Percentiles rank a stretch among this genome's conserved stretches.
Evolutionary conservation across 805 yeast genomes (phyloP).

Genomic region (Saccharomyces paradoxus): DNA sequence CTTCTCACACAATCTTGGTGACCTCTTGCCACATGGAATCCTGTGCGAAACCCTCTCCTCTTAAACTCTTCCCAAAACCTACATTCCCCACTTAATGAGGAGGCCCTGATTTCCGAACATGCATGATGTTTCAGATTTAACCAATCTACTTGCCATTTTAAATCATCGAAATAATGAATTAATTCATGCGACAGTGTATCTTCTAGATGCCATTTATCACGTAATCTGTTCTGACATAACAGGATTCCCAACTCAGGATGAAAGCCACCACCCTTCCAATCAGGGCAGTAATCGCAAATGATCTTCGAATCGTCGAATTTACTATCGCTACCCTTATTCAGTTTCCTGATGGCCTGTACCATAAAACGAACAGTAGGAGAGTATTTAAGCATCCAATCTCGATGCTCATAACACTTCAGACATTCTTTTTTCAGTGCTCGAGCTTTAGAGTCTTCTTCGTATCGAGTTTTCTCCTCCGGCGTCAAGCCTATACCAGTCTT

Average conservation of each 20-base stretch:
- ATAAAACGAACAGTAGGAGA: conserved; percentile 84
- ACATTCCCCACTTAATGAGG: conserved; percentile 90
- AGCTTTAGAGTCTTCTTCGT: conserved; percentile 45
- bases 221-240: conserved; percentile 75
- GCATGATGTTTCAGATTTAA: conserved; percentile 84
- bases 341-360: conserved; percentile 70
- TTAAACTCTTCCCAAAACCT: conserved; percentile 78
- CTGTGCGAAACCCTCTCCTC: conserved; percentile 26
- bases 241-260: conserved; percentile 84
- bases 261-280: conserved; percentile 81
- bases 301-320: conserved; percentile 32
- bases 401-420: conserved; percentile 57
- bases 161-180: conserved; percentile 86
- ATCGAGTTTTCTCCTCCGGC: conserved; percentile 43
- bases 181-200: conserved; percentile 90
- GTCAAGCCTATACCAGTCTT: conserved; percentile 61
- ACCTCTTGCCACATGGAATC: conserved; percentile 57
- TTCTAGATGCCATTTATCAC: conserved; percentile 71
- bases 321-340: conserved; percentile 27
- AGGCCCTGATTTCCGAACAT: conserved; percentile 92
- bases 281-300: conserved; percentile 77
- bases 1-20: conserved; percentile 88
- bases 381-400: conserved; percentile 71
- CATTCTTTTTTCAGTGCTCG: conserved; percentile 49
- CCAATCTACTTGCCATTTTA: conserved; percentile 85